Evolutionary conservation across 768 basidiomycete genomes (phyloP).

Genomic region (Trametes cubensis): DNA sequence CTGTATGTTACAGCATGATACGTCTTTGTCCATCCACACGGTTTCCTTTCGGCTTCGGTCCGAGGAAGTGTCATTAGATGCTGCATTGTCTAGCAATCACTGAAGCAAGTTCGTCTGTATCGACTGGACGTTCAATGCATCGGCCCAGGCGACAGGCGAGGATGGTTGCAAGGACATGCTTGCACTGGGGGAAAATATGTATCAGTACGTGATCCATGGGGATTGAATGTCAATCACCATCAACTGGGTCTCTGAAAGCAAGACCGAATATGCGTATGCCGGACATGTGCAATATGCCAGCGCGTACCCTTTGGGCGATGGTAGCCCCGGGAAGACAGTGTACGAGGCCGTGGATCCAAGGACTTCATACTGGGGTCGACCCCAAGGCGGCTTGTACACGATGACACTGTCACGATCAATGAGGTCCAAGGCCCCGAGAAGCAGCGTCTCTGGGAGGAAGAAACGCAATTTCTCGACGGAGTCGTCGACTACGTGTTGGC

Average conservation of each 20-base stretch:
- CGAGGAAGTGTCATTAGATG: not conserved
- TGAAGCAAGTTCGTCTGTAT: constrained; percentile 50
- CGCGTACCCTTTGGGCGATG: constrained; percentile 29
- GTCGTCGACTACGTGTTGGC: constrained; percentile 46
- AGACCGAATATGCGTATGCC: constrained; percentile 66
- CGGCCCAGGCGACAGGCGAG: constrained; percentile 58
- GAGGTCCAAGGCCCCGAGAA: constrained; percentile 76
- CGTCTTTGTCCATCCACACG: not conserved
- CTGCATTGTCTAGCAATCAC: constrained; percentile 38
- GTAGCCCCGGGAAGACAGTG: constrained; percentile 49
- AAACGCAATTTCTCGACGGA: constrained; percentile 55
- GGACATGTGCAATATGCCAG: constrained; percentile 73
- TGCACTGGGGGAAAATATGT: constrained; percentile 55
- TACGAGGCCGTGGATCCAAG: constrained; percentile 67
- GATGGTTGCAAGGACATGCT: constrained; percentile 71
- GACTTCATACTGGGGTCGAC: constrained; percentile 65
- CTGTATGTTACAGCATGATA: not conserved
- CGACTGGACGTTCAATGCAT: constrained; percentile 52
- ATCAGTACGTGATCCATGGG: constrained; percentile 3
- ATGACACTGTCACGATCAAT: constrained; percentile 72
- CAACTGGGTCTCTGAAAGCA: constrained; percentile 59
- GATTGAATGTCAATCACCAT: constrained; percentile 50
- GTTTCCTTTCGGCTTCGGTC: no score
- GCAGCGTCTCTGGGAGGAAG: constrained; percentile 62
- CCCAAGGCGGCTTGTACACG: constrained; percentile 59